phyloP scores from a whole-genome alignment of 768 basidiomycete species.

The Tubosaeta brunneosetosa region DNA sequence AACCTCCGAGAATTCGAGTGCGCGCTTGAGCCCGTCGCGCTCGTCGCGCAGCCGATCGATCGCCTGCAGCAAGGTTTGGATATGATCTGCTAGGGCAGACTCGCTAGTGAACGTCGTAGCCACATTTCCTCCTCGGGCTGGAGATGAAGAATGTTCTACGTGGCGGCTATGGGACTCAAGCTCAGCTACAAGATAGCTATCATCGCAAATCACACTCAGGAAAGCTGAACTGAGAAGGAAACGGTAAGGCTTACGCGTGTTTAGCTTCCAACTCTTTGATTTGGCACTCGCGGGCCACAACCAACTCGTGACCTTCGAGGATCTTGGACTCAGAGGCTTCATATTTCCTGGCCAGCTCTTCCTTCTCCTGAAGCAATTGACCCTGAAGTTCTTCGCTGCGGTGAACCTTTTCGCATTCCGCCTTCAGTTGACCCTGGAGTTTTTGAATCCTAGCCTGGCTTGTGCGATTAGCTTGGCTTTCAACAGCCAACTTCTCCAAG shows the following conservation, averaged over 20 bases:
- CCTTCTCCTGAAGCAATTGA: constrained; percentile 52
- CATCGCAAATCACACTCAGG: not conserved
- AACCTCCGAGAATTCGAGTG: constrained; percentile 62
- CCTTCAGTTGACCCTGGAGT: constrained; percentile 37
- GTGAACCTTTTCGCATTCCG: constrained; percentile 38
- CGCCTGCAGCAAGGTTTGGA: constrained; percentile 56
- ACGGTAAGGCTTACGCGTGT: constrained; percentile 23
- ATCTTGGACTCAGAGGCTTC: constrained; percentile 36
- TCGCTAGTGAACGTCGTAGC: constrained; percentile 12
- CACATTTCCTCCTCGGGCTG: not conserved
- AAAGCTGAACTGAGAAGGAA: not conserved
- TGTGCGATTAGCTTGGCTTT: constrained; percentile 31
- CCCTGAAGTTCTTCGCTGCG: constrained; percentile 40
- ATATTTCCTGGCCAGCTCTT: constrained; percentile 42
- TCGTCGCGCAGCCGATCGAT: constrained; percentile 66
- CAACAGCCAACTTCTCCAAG: constrained; percentile 46
- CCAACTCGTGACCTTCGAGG: constrained; percentile 15
- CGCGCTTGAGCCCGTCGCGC: constrained; percentile 56
- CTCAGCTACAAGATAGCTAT: constrained; percentile 20
- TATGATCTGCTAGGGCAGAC: constrained; percentile 33
- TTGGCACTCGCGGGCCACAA: constrained; percentile 21
- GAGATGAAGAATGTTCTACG: not conserved
- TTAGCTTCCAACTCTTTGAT: constrained; percentile 21
- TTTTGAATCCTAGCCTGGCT: constrained; percentile 37
- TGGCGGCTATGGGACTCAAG: constrained; percentile 5